Percentiles rank a stretch among this genome's conserved stretches.
These are phyloP conservation scores for Geranium incanum DNA, from an alignment of 441 rosid genomes.

Conservation along the genomic window DNA sequence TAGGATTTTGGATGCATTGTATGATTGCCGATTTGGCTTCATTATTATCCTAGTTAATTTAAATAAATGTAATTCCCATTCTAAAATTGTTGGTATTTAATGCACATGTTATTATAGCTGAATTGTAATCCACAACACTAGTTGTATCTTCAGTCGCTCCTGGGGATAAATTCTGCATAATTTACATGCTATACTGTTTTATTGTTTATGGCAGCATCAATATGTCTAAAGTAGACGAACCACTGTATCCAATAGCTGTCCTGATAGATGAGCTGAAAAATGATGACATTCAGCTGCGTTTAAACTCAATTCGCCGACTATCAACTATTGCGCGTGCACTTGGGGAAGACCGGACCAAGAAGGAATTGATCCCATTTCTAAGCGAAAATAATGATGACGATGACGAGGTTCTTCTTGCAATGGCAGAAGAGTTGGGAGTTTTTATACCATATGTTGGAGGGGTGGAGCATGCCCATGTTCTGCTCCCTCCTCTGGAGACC, in stretches of 20 bases:
- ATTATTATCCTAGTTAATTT: too few relatives aligned
- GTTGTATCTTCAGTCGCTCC: neutral
- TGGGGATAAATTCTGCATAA: neutral
- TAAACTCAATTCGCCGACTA: slow-evolving; percentile 75
- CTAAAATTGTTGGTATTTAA: too few relatives aligned
- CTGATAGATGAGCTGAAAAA: slow-evolving; percentile 89
- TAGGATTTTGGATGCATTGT: too few relatives aligned
- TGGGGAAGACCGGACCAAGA: slow-evolving; percentile 86
- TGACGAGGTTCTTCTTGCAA: slow-evolving; percentile 93
- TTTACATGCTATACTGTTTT: neutral
- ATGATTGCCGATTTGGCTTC: too few relatives aligned
- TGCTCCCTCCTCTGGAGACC: slow-evolving; percentile 76
- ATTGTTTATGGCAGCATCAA: neutral
- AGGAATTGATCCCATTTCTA: slow-evolving; percentile 80
- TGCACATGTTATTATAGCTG: too few relatives aligned
- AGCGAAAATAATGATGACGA: slow-evolving; percentile 93
- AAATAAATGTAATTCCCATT: too few relatives aligned
- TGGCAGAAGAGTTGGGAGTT: slow-evolving; percentile 89
- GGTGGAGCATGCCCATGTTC: slow-evolving; percentile 62
- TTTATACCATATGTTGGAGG: slow-evolving; percentile 95
- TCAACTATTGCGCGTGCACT: slow-evolving; percentile 91
- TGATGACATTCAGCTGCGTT: slow-evolving; percentile 83
- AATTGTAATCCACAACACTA: too few relatives aligned
- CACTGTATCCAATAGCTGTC: slow-evolving; percentile 80
- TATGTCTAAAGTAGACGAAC: slow-evolving; percentile 83